Percentiles rank a stretch among this genome's conserved stretches.
Conservation (phyloP, 202 grass and related monocot species). For the Panicum hallii region DNA sequence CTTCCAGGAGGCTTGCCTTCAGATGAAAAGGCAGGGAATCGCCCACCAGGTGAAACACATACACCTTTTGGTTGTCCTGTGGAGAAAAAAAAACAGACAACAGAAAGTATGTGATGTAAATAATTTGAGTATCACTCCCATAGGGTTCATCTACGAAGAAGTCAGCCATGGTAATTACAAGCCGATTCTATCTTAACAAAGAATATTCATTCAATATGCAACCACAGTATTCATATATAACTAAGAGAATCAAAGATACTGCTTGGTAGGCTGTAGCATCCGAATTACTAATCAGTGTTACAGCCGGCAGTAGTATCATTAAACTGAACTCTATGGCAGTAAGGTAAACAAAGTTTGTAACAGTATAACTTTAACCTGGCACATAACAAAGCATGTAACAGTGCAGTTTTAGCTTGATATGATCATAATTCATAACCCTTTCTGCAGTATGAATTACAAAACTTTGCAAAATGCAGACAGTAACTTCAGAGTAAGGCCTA, state of each 20-base stretch:
- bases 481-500: background rate
- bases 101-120: background rate
- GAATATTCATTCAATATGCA: background rate
- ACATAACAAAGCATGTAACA: background rate
- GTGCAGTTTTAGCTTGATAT: background rate
- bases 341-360: background rate
- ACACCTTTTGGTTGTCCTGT: constrained; percentile 70
- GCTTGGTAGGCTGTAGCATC: background rate
- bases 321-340: background rate
- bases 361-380: background rate
- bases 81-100: constrained; percentile 21
- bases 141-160: background rate
- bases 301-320: background rate
- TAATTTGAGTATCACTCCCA: background rate
- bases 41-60: constrained; percentile 81
- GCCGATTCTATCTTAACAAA: constrained; percentile 1
- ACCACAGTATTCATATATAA: constrained; percentile 1
- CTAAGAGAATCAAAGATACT: background rate
- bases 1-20: constrained; percentile 81
- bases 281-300: background rate
- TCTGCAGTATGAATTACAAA: background rate
- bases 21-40: constrained; percentile 71
- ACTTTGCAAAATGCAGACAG: background rate
- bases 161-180: background rate
- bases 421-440: constrained; percentile 23